Conservation (phyloP, 1,284 basidiomycete species). For the Entoloma clypeatum region DNA sequence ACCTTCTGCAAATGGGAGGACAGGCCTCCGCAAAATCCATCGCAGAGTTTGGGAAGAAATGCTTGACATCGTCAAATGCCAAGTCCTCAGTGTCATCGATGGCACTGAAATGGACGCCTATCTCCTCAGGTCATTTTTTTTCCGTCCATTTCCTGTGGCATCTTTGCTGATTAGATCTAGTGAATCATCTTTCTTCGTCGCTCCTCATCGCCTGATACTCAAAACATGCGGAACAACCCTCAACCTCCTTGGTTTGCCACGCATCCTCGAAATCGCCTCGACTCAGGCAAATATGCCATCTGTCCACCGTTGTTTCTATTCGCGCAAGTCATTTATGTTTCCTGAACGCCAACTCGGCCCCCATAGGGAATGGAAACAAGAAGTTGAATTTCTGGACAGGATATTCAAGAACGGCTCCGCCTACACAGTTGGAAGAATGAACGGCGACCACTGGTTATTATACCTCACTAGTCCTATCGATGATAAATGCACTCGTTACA, state of each 20-base stretch:
- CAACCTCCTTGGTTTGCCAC: constrained; percentile 90
- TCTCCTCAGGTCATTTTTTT: constrained; percentile 76
- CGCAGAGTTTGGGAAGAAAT: constrained; percentile 91
- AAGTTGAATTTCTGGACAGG: constrained; percentile 88
- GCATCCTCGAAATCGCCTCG: constrained; percentile 88
- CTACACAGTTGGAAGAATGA: constrained; percentile 97
- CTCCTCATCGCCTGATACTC: constrained; percentile 93
- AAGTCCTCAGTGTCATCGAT: constrained; percentile 87
- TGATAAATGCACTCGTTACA: constrained; percentile 31
- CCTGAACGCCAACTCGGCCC: constrained; percentile 94
- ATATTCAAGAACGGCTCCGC: constrained; percentile 88
- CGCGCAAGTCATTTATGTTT: constrained; percentile 99
- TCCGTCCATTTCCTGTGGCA: constrained; percentile 8
- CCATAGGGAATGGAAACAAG: constrained; percentile 92
- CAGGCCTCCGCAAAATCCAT: constrained; percentile 78
- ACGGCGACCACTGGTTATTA: constrained; percentile 98
- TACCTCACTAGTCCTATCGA: constrained; percentile 81
- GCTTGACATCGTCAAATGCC: constrained; percentile 97
- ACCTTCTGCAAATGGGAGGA: constrained; percentile 35
- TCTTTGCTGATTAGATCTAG: constrained; percentile 41
- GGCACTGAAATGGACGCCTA: constrained; percentile 93
- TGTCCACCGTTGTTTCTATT: constrained; percentile 94
- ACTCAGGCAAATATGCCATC: constrained; percentile 70
- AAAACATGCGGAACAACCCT: constrained; percentile 99
- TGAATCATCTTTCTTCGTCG: constrained; percentile 97